A percentile compares a stretch with the other conserved stretches of the same genome.
phyloP scores from a whole-genome alignment of 192 early-diverging fungal species.

The Coemansia sp. region DNA sequence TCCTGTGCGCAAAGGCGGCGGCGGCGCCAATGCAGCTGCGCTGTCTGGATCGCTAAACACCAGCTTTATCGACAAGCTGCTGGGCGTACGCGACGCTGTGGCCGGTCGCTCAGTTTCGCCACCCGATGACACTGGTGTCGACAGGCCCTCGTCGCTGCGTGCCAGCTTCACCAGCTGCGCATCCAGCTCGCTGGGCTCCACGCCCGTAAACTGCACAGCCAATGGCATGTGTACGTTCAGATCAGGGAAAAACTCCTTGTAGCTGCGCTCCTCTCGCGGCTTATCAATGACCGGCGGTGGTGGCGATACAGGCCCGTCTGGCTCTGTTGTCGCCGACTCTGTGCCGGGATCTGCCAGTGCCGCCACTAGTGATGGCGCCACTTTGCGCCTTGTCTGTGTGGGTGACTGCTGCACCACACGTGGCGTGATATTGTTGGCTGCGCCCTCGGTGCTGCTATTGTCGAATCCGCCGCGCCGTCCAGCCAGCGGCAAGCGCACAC shows the following conservation, averaged over 20 bases:
- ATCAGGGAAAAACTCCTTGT: constrained; percentile 78
- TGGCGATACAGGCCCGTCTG: constrained; percentile 13
- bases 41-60: constrained; percentile 32
- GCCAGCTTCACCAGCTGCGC: background rate
- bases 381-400: constrained; percentile 12
- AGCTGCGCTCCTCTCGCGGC: constrained; percentile 85
- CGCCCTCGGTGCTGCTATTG: background rate
- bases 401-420: background rate
- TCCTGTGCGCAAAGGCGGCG: constrained; percentile 19
- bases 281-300: constrained; percentile 50
- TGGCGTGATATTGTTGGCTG: background rate
- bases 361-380: constrained; percentile 19
- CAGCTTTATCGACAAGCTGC: constrained; percentile 36
- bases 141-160: constrained; percentile 1
- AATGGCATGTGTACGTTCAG: constrained; percentile 54
- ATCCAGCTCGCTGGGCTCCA: background rate
- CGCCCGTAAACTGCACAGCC: constrained; percentile 10
- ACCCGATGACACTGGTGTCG: constrained; percentile 7
- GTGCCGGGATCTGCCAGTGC: background rate
- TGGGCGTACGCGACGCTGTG: constrained; percentile 22
- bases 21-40: constrained; percentile 5
- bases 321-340: constrained; percentile 10
- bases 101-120: background rate
- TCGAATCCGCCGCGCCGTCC: background rate
- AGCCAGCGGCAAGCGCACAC: background rate